Base-by-base conservation (phyloP, 352 stramenopile species). In the Phytophthora sp. region DNA sequence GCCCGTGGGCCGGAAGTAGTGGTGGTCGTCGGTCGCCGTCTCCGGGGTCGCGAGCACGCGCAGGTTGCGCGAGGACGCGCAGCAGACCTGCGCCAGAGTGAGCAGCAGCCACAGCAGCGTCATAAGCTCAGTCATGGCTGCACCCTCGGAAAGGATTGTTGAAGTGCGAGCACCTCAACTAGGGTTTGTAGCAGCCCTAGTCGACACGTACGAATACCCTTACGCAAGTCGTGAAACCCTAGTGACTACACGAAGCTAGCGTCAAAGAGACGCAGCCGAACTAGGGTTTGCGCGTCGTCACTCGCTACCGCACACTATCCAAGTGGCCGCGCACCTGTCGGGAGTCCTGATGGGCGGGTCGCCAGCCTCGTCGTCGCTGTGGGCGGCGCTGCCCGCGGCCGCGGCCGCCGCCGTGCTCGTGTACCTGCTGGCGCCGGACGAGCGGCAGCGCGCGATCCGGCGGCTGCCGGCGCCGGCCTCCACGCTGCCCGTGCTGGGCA, bases 401-500 rank as follows among this genome's bases (percentile, higher is more conserved):
- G 46, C 66, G 13, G 62, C 62, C 4, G 62, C 62, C 20, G 60
- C 50, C 18, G 55, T 62, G 27, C 62, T 76, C 24, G 32, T 68
- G 12, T 76, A 70, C 41, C 35, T 72, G 17, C 37, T 65, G 9
- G 24, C 66, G 3, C 55, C 62, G 0, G 66, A 76, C 43, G 62
- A 76, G 45, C 56, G 51, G 2, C 51, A 69, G 30, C 61, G 61
- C 20, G 66, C 52, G 13, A 65, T 83, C 23, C 44, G 61, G 9
- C 43, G 37, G 13, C 61, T 83, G 10, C 71, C 71, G 0, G 51
- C 63, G 17, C 71, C 74, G 11, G 27, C 55, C 15, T 79, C 68
- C 9, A 82, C 75, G 28, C 67, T 84, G 0, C 75, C 75, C 0
- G 20, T 84, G 9, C 54, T 84, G 37, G 74, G 74, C 44, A 84